Conservation (phyloP, 257 asterid genomes). For the Solanum sparsipilum region DNA sequence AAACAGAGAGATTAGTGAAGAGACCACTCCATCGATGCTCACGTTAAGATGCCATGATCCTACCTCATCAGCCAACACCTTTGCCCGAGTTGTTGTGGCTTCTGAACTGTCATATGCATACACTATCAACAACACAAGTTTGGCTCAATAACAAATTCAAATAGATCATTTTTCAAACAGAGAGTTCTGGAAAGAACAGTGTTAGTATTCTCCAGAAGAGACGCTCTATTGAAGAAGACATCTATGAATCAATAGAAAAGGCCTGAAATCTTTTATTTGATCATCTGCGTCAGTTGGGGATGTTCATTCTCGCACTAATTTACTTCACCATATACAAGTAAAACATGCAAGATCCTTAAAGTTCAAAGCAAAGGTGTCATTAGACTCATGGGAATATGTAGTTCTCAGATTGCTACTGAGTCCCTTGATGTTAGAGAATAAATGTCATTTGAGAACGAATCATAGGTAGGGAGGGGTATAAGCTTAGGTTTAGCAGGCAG, state of each 20-base stretch:
- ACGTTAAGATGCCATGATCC: slow-evolving; percentile 96
- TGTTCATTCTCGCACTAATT: not conserved
- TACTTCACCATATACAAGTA: not conserved
- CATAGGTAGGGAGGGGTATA: not conserved
- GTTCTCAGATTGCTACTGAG: not conserved
- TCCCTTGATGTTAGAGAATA: not conserved
- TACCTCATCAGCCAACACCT: slow-evolving; percentile 79
- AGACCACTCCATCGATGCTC: slow-evolving; percentile 74
- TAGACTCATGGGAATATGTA: not conserved
- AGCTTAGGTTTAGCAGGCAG: not conserved
- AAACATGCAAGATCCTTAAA: not conserved
- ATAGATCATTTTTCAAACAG: not conserved
- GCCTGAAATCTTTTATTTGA: not conserved
- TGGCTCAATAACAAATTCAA: not conserved
- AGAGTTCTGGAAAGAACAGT: not conserved
- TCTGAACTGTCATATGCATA: slow-evolving; percentile 43
- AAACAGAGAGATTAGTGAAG: slow-evolving; percentile 69
- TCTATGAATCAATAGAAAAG: not conserved
- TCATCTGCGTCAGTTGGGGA: not conserved
- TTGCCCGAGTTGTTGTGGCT: slow-evolving; percentile 66
- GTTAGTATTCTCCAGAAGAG: not conserved
- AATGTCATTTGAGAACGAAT: not conserved
- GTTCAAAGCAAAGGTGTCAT: not conserved
- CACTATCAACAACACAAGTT: slow-evolving; percentile 2
- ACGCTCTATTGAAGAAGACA: not conserved